These are phyloP conservation scores for Saposhnikovia divaricata DNA, from an alignment of 129 eudicot species.

Conservation along the genomic window DNA sequence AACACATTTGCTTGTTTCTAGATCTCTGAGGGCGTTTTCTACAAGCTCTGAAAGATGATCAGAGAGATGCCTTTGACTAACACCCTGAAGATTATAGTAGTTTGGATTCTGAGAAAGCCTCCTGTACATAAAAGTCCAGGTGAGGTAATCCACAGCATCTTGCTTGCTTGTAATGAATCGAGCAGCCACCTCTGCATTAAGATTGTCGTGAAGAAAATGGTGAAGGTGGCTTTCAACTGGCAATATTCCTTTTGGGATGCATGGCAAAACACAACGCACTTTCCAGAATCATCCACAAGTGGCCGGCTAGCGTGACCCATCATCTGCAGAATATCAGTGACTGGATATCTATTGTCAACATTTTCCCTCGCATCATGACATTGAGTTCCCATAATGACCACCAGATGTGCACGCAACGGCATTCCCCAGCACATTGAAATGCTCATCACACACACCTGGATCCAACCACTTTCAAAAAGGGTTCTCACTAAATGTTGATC, in stretches of 20 bases:
- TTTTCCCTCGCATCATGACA: conserved; percentile 84
- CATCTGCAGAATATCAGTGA: conserved; percentile 93
- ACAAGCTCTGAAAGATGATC: conserved; percentile 87
- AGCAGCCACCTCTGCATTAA: conserved; percentile 77
- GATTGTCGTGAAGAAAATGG: conserved; percentile 66
- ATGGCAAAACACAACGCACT: conserved; percentile 81
- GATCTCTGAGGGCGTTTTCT: conserved; percentile 67
- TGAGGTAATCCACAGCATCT: conserved; percentile 84
- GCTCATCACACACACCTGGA: conserved; percentile 87
- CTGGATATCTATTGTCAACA: conserved; percentile 82
- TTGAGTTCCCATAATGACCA: conserved; percentile 92
- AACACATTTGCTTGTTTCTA: conserved; percentile 74
- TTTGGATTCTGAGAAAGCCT: conserved; percentile 88
- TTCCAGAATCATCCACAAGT: conserved; percentile 69
- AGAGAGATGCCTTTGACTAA: conserved; percentile 73
- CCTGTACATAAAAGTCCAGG: conserved; percentile 88
- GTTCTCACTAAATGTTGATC: conserved; percentile 81
- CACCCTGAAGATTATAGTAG: conserved; percentile 86
- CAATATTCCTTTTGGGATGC: conserved; percentile 81
- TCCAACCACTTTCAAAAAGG: conserved; percentile 66
- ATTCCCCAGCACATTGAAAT: conserved; percentile 93
- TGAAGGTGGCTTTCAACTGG: conserved; percentile 93
- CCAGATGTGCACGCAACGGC: conserved; percentile 71
- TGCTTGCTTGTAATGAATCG: conserved; percentile 70
- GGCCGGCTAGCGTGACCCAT: conserved; percentile 95